These are phyloP conservation scores for Trypanosoma melophagium DNA, from an alignment of 208 protist species.

Conservation along the genomic window DNA sequence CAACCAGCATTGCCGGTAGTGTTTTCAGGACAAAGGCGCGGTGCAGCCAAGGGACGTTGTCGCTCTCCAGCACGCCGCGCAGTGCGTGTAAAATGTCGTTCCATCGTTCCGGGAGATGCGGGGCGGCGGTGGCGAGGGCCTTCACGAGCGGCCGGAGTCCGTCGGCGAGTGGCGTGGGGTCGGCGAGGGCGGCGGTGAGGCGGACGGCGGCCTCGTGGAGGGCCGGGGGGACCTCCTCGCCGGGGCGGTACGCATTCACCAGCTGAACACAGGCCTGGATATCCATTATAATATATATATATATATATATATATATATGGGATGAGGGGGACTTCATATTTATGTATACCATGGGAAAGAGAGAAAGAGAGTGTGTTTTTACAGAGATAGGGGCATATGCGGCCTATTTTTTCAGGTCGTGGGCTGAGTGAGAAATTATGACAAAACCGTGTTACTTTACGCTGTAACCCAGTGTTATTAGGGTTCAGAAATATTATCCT, in stretches of 20 bases:
- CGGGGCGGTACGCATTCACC: slow-evolving; percentile 20
- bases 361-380: no score
- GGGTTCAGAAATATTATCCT: no score
- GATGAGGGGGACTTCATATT: no score
- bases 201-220: slow-evolving; percentile 18
- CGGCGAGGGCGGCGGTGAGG: slow-evolving; percentile 8
- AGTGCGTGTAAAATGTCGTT: slow-evolving; percentile 19
- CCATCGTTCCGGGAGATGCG: slow-evolving; percentile 24
- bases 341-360: no score
- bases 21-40: slow-evolving; percentile 33
- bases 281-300: slow-evolving; percentile 4
- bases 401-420: no score
- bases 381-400: no score
- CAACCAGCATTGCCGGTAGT: slow-evolving; percentile 26
- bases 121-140: slow-evolving; percentile 25
- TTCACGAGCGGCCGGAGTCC: slow-evolving; percentile 26
- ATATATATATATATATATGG: no score
- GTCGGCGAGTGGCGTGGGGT: slow-evolving; percentile 13
- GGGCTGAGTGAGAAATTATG: no score
- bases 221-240: slow-evolving; percentile 3
- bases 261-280: slow-evolving; percentile 31
- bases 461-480: no score
- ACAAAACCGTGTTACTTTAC: no score
- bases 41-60: slow-evolving; percentile 24
- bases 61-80: slow-evolving; percentile 8